Base-by-base conservation (phyloP, 257 asterid species). In the Ilex asprella region DNA sequence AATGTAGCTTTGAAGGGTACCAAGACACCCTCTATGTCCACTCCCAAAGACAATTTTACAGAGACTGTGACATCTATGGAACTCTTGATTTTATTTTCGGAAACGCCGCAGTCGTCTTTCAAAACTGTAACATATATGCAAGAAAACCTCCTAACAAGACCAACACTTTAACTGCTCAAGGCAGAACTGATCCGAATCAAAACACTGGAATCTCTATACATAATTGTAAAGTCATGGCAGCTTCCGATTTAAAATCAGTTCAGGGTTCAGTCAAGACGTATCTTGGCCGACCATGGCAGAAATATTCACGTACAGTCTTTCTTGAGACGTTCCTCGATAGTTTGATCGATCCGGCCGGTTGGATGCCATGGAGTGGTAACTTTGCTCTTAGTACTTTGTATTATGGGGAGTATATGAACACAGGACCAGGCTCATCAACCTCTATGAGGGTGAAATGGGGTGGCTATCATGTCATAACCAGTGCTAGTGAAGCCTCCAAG, bases 331-430 rank as follows among this genome's bases (percentile, higher is more conserved):
- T 53, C 30, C 6, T 53, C 7, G 57, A 53, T 16, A 53, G 57
- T 2, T n/a, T 53, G 29, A 10, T 53, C 15, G 30, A 53, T 53
- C 57, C 30, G 11, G 27, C 27, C 11, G 57, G 57, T n/a, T 53
- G 57, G 57, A 14, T 14, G 27, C 57, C 57, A 21, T 53, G 57
- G 57, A 53, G 30, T 53, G 57, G 57, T 15, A 21, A 53, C 15
- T 53, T 53, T 21, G 57, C 30, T n/a, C 57, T 53, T 53, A 53
- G 11, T 53, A 53, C 30, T 14, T 53, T 53, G 57, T 53, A 53
- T 21, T 53, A 53, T 53, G 57, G 57, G 11, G 57, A 53, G 57
- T 53, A 53, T 53, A 15, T 53, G 57, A 53, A 53, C 30, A 53
- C 57, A 10, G 57, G 57, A 21, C 57, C 57, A 3, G 57, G 57